Conservation (phyloP, 2,329 filamentous ascomycete species). For the Exophiala bonariae region DNA sequence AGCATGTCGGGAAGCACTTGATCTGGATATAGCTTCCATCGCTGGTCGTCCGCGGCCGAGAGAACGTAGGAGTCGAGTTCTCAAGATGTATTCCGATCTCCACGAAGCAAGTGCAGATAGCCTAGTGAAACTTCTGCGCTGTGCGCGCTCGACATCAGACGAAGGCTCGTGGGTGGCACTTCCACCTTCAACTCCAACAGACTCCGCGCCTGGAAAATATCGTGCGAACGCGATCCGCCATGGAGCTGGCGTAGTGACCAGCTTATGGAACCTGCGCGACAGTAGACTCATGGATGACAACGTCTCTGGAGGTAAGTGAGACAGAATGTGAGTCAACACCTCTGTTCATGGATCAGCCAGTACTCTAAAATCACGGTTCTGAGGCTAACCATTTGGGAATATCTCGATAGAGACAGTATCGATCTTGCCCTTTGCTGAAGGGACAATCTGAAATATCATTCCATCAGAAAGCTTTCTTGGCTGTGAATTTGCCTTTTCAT, state of each 20-base stretch:
- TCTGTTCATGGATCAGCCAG: slow-evolving; percentile 61
- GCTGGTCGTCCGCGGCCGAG: slow-evolving; percentile 77
- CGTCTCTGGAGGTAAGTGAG: slow-evolving; percentile 82
- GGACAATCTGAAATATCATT: slow-evolving; percentile 54
- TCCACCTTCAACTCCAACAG: slow-evolving; percentile 42
- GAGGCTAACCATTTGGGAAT: slow-evolving; percentile 75
- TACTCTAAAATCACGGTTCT: not conserved
- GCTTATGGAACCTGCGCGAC: slow-evolving; percentile 78
- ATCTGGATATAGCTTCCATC: slow-evolving; percentile 51
- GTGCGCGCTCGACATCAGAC: slow-evolving; percentile 55
- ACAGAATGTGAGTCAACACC: slow-evolving; percentile 86
- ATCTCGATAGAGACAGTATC: slow-evolving; percentile 52
- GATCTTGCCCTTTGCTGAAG: slow-evolving; percentile 42
- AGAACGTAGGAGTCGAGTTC: slow-evolving; percentile 80
- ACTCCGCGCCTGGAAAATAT: slow-evolving; percentile 78
- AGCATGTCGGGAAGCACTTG: slow-evolving; percentile 54
- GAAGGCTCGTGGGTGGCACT: slow-evolving; percentile 39
- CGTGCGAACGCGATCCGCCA: slow-evolving; percentile 92
- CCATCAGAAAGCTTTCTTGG: slow-evolving; percentile 40
- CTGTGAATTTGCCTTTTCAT: slow-evolving; percentile 50
- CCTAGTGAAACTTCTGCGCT: slow-evolving; percentile 77
- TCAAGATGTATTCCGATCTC: slow-evolving; percentile 91
- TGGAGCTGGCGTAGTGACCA: slow-evolving; percentile 88
- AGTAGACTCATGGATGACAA: slow-evolving; percentile 81
- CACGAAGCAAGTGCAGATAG: slow-evolving; percentile 85